These are phyloP conservation scores for Furcasterigmium sp. DNA, from an alignment of 2,329 filamentous ascomycete genomes.

Conservation along the genomic window DNA sequence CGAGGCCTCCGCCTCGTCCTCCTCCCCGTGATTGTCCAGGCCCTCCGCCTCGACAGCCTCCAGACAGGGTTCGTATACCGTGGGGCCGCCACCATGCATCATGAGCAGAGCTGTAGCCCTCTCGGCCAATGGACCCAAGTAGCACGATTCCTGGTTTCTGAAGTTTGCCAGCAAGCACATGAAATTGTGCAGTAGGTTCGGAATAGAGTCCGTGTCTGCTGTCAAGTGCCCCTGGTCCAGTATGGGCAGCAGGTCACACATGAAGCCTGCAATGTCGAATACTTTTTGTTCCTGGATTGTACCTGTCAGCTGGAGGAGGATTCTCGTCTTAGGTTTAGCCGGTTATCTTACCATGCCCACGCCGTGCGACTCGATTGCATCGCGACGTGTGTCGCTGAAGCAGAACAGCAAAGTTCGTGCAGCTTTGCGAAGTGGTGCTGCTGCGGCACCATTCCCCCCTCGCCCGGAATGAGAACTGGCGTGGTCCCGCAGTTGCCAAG, in stretches of 20 bases:
- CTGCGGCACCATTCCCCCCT: not conserved
- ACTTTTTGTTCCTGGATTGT: slow-evolving; percentile 14
- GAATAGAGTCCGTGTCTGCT: slow-evolving; percentile 1
- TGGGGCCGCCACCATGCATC: not conserved
- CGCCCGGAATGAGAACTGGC: not conserved
- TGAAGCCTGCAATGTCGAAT: slow-evolving; percentile 13
- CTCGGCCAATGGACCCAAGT: not conserved
- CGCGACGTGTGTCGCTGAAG: not conserved
- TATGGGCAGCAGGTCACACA: slow-evolving; percentile 12
- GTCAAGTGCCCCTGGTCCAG: not conserved
- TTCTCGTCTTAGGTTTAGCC: not conserved
- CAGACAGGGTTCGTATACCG: not conserved
- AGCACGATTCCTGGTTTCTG: slow-evolving; percentile 12
- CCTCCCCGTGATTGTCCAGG: not conserved
- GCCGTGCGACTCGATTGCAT: slow-evolving; percentile 12
- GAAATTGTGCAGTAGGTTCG: slow-evolving; percentile 11
- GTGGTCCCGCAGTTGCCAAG: slow-evolving; percentile 10
- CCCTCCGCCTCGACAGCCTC: not conserved
- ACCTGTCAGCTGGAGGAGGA: not conserved
- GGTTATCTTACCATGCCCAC: slow-evolving; percentile 14
- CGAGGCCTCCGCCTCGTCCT: not conserved
- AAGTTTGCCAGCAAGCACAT: slow-evolving; percentile 14
- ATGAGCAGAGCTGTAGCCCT: slow-evolving; percentile 1
- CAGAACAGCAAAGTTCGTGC: not conserved
- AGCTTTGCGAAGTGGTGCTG: not conserved